Evolutionary conservation across 148 eudicot genomes (phyloP).

Genomic region (Linanthus parryae): DNA sequence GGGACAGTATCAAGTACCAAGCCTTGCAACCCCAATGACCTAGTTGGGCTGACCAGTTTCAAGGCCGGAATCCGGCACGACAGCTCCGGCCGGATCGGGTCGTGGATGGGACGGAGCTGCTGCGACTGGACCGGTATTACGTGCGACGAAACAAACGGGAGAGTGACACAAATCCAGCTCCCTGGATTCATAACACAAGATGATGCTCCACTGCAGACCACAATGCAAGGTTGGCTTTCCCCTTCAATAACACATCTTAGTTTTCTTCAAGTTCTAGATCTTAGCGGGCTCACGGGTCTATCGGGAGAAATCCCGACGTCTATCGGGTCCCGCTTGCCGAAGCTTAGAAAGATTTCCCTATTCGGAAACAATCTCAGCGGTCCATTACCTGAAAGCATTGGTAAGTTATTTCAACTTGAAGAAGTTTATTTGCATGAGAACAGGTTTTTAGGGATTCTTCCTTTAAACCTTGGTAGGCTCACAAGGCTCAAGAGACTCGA

Average conservation of each 20-base stretch:
- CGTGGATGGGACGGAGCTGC: slow-evolving; percentile 39
- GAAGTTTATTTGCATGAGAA: slow-evolving; percentile 39
- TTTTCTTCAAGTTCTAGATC: slow-evolving; percentile 39
- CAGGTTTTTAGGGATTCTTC: slow-evolving; percentile 28
- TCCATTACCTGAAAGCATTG: slow-evolving; percentile 38
- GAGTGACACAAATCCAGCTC: slow-evolving; percentile 49
- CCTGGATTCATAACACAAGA: slow-evolving; percentile 27
- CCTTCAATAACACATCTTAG: slow-evolving; percentile 32
- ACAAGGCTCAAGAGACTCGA: slow-evolving; percentile 17
- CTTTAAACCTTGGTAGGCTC: slow-evolving; percentile 29
- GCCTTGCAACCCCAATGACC: slow-evolving; percentile 41
- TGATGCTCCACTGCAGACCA: slow-evolving; percentile 21
- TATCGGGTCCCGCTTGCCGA: slow-evolving; percentile 28
- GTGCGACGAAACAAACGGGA: slow-evolving; percentile 33
- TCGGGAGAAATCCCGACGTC: slow-evolving; percentile 28
- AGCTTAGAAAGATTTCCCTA: slow-evolving; percentile 29
- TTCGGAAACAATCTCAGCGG: slow-evolving; percentile 33
- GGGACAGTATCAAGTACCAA: no score
- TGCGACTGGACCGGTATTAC: slow-evolving; percentile 46
- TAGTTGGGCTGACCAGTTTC: slow-evolving; percentile 26
- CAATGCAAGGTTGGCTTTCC: slow-evolving; percentile 35
- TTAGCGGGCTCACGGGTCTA: slow-evolving; percentile 30
- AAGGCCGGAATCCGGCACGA: slow-evolving; percentile 31
- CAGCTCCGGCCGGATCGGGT: slow-evolving; percentile 30
- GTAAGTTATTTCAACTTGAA: slow-evolving; percentile 39